Percentiles rank a stretch among this genome's conserved stretches.
These are phyloP conservation scores for Aspergillus ochraceus DNA, from an alignment of 2,329 filamentous ascomycete genomes.

Conservation along the genomic window DNA sequence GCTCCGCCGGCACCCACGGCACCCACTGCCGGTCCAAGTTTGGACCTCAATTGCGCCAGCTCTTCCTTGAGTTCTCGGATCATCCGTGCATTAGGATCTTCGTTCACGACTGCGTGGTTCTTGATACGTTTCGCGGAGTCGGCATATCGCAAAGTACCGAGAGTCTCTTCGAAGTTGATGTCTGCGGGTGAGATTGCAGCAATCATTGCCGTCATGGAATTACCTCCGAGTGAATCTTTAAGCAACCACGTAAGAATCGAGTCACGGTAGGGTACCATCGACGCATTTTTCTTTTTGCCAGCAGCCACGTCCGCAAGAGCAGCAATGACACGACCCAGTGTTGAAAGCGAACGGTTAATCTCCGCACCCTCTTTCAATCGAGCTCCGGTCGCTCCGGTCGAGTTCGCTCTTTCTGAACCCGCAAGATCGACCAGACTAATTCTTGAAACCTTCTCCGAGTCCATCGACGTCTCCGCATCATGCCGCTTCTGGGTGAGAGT, in stretches of 20 bases:
- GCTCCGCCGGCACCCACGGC: constrained; percentile 35
- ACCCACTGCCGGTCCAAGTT: constrained; percentile 61
- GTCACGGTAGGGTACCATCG: constrained; percentile 92
- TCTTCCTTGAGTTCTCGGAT: constrained; percentile 98
- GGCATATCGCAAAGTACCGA: constrained; percentile 92
- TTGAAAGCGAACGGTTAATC: constrained; percentile 96
- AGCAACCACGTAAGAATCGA: constrained; percentile 94
- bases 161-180: constrained; percentile 97
- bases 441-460: constrained; percentile 95
- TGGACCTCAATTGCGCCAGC: constrained; percentile 78
- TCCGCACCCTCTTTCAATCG: constrained; percentile 96
- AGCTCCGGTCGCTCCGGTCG: constrained; percentile 92
- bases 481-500: constrained; percentile 92
- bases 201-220: constrained; percentile 99
- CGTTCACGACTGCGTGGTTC: constrained; percentile 99
- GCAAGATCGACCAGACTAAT: constrained; percentile 98
- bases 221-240: constrained; percentile 95
- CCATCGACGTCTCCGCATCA: constrained; percentile 92
- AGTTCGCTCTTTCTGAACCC: constrained; percentile 95
- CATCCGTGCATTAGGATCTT: constrained; percentile 98
- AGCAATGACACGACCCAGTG: constrained; percentile 94
- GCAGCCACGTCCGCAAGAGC: constrained; percentile 88
- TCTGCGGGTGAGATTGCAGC: constrained; percentile 96
- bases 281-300: constrained; percentile 72
- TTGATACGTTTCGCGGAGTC: constrained; percentile 99